Conservation (phyloP, 768 basidiomycete species). For the Psilocybe sp. region DNA sequence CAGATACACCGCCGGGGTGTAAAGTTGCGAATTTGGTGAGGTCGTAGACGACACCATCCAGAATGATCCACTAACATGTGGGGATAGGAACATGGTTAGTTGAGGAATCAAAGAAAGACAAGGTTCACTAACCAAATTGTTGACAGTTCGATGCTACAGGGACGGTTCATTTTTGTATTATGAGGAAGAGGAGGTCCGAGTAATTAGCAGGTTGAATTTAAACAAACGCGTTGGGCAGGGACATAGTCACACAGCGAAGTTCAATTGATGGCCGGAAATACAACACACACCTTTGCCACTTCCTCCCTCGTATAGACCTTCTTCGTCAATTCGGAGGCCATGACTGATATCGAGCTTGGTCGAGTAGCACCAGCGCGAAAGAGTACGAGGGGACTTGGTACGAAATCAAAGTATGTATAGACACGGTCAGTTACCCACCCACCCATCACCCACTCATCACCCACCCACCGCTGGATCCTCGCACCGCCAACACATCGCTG, state of each 20-base stretch:
- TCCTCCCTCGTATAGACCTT: conserved; percentile 6
- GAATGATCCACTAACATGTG: conserved; percentile 67
- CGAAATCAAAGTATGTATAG: too few relatives aligned
- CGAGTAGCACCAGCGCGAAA: too few relatives aligned
- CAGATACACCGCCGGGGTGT: conserved; percentile 81
- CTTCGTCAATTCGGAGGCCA: not conserved
- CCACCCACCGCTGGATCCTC: too few relatives aligned
- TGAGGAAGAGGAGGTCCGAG: not conserved
- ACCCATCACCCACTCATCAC: too few relatives aligned
- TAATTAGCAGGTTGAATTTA: not conserved
- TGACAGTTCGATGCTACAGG: conserved; percentile 2
- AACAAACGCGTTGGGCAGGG: not conserved
- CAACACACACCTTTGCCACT: conserved; percentile 8
- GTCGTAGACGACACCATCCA: conserved; percentile 71
- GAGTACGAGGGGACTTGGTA: too few relatives aligned
- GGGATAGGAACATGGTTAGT: not conserved
- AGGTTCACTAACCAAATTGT: conserved; percentile 1
- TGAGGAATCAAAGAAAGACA: not conserved
- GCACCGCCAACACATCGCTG: too few relatives aligned
- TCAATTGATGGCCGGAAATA: not conserved
- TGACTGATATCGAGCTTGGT: too few relatives aligned
- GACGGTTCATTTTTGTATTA: too few relatives aligned
- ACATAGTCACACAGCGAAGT: too few relatives aligned
- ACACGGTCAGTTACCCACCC: too few relatives aligned
- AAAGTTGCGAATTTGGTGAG: conserved; percentile 74